Base-by-base conservation (phyloP, 345 rosid genomes). In the Eutrema heterophyllum region DNA sequence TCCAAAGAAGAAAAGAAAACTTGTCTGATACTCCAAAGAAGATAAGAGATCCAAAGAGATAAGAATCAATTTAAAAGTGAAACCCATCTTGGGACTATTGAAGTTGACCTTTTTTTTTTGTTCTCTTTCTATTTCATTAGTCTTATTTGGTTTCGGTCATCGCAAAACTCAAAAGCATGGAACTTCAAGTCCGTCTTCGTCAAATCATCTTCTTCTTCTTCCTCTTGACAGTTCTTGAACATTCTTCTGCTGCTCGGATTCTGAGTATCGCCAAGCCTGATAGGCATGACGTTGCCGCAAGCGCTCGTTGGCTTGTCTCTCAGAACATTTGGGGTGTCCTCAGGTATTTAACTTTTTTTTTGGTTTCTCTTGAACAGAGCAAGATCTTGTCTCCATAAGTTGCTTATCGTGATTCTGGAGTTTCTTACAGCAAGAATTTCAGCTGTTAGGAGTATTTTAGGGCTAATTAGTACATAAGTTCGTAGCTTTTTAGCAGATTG, bases 301-400 rank as follows among this genome's bases (percentile, higher is more conserved):
- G 84, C 11, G 96, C 96, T 74, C 95, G 98, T 56, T 92, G 98
- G 98, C 73, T 92, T 78, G 96, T 88, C 83, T 76, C 91, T 67
- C 85, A 83, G 78, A 92, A 88, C 67, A 81, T 78, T 41, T 92
- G 98, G 96, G 96, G 95, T 60, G 93, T 87, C 65, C 83, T 92
- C 49, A 92, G 84, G 98, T 92, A 80, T 33, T 35, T 4, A 39
- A 38, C 5, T 4, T 58, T 52, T 76, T 76, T 16, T 40, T 12
- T 27, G 10, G n/a, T 48, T 46, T 15, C 27, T 11, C 11, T 29
- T 59, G 24, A 41, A 24, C 38, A 27, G 29, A 64, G 16, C 54
- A 45, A 30, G 39, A 38, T 48, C 39, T 50, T 24, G 33, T 45
- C 35, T 57, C 48, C 16, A 29, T 2, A 13, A 55, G 14, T 3